phyloP scores from a whole-genome alignment of 1,284 basidiomycete genomes.

The Tilletia walkeri region DNA sequence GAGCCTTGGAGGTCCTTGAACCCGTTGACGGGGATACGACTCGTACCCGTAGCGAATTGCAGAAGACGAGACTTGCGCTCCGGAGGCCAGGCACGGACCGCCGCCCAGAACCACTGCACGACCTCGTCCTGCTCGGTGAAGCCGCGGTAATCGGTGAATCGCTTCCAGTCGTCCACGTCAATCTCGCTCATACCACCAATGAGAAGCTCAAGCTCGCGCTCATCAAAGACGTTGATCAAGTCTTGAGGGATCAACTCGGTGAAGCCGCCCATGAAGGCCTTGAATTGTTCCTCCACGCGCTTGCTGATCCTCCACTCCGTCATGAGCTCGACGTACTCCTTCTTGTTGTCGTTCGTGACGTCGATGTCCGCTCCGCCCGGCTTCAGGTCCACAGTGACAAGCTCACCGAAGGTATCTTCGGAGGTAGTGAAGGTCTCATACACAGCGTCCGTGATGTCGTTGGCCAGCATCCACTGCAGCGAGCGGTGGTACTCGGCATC shows the following conservation, averaged over 20 bases:
- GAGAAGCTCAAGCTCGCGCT: constrained; percentile 84
- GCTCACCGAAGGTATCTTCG: constrained; percentile 95
- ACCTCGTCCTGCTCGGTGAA: constrained; percentile 63
- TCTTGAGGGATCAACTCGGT: constrained; percentile 93
- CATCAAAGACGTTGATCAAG: constrained; percentile 94
- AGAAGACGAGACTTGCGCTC: constrained; percentile 86
- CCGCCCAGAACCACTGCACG: constrained; percentile 99
- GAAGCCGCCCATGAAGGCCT: constrained; percentile 92
- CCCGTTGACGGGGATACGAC: constrained; percentile 94
- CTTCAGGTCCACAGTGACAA: constrained; percentile 89
- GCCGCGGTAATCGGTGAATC: constrained; percentile 65
- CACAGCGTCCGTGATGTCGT: constrained; percentile 52
- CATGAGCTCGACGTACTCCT: constrained; percentile 92
- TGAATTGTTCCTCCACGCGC: constrained; percentile 93
- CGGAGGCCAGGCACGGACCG: constrained; percentile 89
- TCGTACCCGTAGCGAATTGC: constrained; percentile 97
- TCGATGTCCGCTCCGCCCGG: constrained; percentile 77
- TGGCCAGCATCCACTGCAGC: constrained; percentile 80
- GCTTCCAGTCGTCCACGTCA: constrained; percentile 70
- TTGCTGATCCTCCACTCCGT: constrained; percentile 87
- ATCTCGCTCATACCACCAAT: constrained; percentile 99
- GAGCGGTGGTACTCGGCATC: constrained; percentile 71
- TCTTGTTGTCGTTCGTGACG: constrained; percentile 97
- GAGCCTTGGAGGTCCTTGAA: constrained; percentile 98
- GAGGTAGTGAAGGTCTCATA: constrained; percentile 61